Conservation (phyloP, 208 protist species). For the Crithidia sp. region DNA sequence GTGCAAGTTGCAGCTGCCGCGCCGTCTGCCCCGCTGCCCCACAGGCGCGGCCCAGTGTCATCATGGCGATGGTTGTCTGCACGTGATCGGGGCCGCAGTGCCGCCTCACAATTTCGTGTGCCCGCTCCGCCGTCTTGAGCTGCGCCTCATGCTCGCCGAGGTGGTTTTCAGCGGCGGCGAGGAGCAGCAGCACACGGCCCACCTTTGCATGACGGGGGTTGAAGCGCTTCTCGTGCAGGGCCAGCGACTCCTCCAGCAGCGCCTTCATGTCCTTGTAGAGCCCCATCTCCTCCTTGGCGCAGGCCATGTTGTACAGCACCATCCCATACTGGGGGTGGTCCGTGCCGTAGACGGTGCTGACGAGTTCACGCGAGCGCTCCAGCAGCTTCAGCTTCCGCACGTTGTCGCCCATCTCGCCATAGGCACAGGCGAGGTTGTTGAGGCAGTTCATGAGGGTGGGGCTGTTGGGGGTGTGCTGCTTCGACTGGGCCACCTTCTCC, state of each 20-base stretch:
- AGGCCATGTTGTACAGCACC: slow-evolving; percentile 87
- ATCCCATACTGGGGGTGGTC: slow-evolving; percentile 90
- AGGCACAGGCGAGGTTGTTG: slow-evolving; percentile 89
- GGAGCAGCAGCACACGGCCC: slow-evolving; percentile 75
- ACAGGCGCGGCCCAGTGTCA: slow-evolving; percentile 72
- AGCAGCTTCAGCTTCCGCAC: slow-evolving; percentile 77
- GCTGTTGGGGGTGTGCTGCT: slow-evolving; percentile 57
- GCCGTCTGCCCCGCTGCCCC: slow-evolving; percentile 58
- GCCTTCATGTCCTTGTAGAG: slow-evolving; percentile 75
- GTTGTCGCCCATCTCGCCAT: slow-evolving; percentile 82
- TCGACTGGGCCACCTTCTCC: slow-evolving; percentile 57
- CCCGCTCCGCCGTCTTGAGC: slow-evolving; percentile 62
- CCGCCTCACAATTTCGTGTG: slow-evolving; percentile 69
- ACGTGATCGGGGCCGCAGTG: slow-evolving; percentile 84
- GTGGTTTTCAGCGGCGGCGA: slow-evolving; percentile 73
- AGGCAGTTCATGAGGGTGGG: slow-evolving; percentile 81
- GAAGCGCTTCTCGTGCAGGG: slow-evolving; percentile 74
- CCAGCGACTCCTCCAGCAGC: slow-evolving; percentile 64
- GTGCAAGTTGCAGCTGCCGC: slow-evolving; percentile 65
- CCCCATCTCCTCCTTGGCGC: slow-evolving; percentile 80
- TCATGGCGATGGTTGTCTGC: slow-evolving; percentile 78
- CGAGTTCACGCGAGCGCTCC: slow-evolving; percentile 64
- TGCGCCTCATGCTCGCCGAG: slow-evolving; percentile 66
- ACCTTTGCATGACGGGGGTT: slow-evolving; percentile 78
- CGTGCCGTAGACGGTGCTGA: slow-evolving; percentile 62